Evolutionary conservation across 257 asterid species (phyloP).

Genomic region (Solanum raphanifolium): DNA sequence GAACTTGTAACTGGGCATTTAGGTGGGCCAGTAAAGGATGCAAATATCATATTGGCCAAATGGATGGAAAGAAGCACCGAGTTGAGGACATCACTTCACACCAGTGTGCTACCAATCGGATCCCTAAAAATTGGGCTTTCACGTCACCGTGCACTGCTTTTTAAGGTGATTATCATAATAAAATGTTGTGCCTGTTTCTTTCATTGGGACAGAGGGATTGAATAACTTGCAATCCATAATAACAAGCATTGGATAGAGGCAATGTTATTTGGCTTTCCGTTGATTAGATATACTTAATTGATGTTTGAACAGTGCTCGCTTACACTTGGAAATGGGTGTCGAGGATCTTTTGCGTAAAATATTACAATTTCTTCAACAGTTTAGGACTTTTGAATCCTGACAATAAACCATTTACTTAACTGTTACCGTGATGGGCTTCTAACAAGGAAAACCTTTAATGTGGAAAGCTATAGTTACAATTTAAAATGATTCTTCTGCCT

Average conservation of each 20-base stretch:
- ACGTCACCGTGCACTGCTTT: conserved; percentile 97
- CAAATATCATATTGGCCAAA: conserved; percentile 56
- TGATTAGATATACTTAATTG: not conserved
- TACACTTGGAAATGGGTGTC: not conserved
- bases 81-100: conserved; percentile 82
- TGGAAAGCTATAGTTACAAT: not conserved
- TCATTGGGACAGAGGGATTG: not conserved
- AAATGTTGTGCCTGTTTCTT: not conserved
- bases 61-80: conserved; percentile 85
- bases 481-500: not conserved
- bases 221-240: not conserved
- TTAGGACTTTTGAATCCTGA: not conserved
- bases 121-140: conserved; percentile 80
- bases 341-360: not conserved
- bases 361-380: not conserved
- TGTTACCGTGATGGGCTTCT: not conserved
- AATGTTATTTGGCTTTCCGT: not conserved
- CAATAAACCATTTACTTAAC: not conserved
- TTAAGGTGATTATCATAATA: conserved; percentile 49
- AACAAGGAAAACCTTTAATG: not conserved
- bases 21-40: conserved; percentile 95
- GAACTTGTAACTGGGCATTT: conserved; percentile 90
- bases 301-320: not conserved
- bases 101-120: conserved; percentile 85
- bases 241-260: not conserved